Base-by-base conservation (phyloP, 805 yeast species). In the Candida andamanensis region DNA sequence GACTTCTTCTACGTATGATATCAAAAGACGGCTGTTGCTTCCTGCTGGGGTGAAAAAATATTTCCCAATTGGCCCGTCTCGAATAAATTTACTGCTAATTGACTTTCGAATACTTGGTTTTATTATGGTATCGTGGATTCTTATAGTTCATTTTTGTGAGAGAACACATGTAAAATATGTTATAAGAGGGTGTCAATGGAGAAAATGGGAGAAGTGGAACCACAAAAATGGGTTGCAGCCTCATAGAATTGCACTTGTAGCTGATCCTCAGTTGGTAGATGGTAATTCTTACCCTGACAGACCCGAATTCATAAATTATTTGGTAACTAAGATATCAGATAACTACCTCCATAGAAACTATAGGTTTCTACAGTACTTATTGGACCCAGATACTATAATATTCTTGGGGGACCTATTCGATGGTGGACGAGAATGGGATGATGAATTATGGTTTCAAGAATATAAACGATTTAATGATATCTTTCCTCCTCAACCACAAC, bases 261-360 rank as follows among this genome's bases (percentile, higher is more conserved):
- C 97, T 0, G 99, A 92, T 51, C 98, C 98, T 0, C 99, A 92
- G 54, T 68, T 92, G 26, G 81, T 92, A 47, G 99, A 92, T 50
- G 81, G 69, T 16, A 76, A 83, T 55, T 83, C 97, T 0, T 92
- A 92, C 52, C 95, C 95, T 0, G 78, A 74, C 3, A 61, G 87
- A 45, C 75, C 80, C 13, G 41, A 60, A 25, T 16, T 63, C 3
- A 52, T 74, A 15, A 71, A 72, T 50, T 68, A 61, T 43, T 41
- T 85, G n/a, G 74, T 92, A 1, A 67, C 72, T 40, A 55, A 63
- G 36, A 50, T 85, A 24, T 68, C 83, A 11, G 98, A 92, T 52
- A 78, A 82, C 42, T 89, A 85, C 48, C 78, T 86, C 45, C 79
- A 74, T 41, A 69, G 87, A 33, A 87, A 90, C 53, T 77, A 85